Evolutionary conservation across 1,284 basidiomycete species (phyloP).

Genomic region (Austroboletus niveus): DNA sequence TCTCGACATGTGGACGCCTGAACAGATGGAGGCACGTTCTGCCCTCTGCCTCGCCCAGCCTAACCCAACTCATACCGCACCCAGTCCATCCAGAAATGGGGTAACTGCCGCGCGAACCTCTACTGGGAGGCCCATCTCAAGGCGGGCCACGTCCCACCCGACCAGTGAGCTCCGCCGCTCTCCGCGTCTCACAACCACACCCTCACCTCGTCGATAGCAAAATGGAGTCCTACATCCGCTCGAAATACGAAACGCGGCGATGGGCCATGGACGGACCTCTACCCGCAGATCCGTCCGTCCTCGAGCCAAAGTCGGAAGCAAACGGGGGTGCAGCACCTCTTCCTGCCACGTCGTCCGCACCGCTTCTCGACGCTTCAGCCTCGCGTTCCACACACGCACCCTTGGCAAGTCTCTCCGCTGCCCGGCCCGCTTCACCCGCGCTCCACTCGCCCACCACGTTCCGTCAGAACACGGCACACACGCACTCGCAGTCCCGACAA

Average conservation of each 20-base stretch:
- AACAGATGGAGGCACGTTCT: conserved; percentile 83
- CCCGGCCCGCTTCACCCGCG: conserved; percentile 25
- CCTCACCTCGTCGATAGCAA: conserved; percentile 57
- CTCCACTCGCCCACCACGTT: conserved; percentile 34
- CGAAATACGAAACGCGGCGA: conserved; percentile 91
- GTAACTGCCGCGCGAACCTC: conserved; percentile 86
- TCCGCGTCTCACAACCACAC: background rate
- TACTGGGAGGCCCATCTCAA: conserved; percentile 99
- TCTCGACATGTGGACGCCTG: conserved; percentile 96
- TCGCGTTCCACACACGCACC: conserved; percentile 33
- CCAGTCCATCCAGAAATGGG: conserved; percentile 91
- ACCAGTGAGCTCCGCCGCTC: conserved; percentile 69
- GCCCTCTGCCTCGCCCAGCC: background rate
- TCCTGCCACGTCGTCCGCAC: conserved; percentile 1
- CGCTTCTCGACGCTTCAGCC: conserved; percentile 30
- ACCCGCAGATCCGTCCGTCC: conserved; percentile 78
- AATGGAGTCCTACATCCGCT: conserved; percentile 97
- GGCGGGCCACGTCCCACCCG: conserved; percentile 88
- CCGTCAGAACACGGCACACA: conserved; percentile 44
- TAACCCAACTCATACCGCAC: background rate
- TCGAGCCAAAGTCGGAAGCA: conserved; percentile 48
- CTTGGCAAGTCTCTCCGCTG: conserved; percentile 32
- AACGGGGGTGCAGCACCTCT: conserved; percentile 18
- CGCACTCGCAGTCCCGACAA: conserved; percentile 30
- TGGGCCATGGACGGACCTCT: conserved; percentile 92